phyloP scores from a whole-genome alignment of 2,329 filamentous ascomycete genomes.

The Epicoccum nigrum region DNA sequence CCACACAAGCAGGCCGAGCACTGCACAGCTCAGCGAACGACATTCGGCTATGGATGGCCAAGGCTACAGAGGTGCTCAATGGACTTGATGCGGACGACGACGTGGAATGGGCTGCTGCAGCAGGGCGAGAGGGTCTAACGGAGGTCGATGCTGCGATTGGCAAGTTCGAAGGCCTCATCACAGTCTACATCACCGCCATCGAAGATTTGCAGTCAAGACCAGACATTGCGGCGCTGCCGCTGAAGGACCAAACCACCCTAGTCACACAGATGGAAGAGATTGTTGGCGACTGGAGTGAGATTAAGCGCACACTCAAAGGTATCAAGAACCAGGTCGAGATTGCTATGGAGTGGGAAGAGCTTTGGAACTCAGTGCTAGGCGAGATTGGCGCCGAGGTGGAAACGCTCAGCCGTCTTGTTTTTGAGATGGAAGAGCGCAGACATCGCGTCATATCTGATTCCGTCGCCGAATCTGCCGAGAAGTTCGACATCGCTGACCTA shows the following conservation, averaged over 20 bases:
- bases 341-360: constrained; percentile 98
- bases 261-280: constrained; percentile 91
- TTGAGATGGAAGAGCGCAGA: constrained; percentile 96
- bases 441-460: constrained; percentile 70
- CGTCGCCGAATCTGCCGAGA: constrained; percentile 68
- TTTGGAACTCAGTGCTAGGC: constrained; percentile 91
- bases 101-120: constrained; percentile 93
- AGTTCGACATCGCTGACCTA: constrained; percentile 82
- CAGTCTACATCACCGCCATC: constrained; percentile 92
- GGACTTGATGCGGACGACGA: constrained; percentile 95
- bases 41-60: constrained; percentile 91
- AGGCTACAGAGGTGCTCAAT: constrained; percentile 85
- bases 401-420: constrained; percentile 78
- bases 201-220: constrained; percentile 81
- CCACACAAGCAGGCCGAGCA: constrained; percentile 80
- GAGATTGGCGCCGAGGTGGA: constrained; percentile 92
- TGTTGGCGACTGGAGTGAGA: constrained; percentile 80
- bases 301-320: constrained; percentile 75
- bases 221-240: constrained; percentile 75
- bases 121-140: constrained; percentile 79
- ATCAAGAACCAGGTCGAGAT: constrained; percentile 93
- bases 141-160: constrained; percentile 73
- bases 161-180: constrained; percentile 86
- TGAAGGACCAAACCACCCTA: constrained; percentile 73
- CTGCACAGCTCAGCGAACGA: constrained; percentile 88